Evolutionary conservation across 352 stramenopile genomes (phyloP).

Genomic region (Peronospora tabacina): DNA sequence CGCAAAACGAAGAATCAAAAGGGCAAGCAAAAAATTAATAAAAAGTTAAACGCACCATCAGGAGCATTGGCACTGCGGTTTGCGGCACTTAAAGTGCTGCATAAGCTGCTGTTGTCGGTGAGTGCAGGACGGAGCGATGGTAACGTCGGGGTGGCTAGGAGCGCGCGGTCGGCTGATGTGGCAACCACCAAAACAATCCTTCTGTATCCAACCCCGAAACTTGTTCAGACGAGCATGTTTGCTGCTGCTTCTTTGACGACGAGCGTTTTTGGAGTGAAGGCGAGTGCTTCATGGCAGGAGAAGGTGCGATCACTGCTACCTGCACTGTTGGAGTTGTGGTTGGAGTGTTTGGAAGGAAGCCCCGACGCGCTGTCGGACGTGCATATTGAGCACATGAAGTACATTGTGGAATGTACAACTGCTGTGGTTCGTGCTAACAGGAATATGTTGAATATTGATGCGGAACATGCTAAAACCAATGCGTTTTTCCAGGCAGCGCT

Average conservation of each 20-base stretch:
- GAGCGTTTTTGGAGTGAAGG: conserved; percentile 14
- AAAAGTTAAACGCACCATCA: conserved; percentile 38
- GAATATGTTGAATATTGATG: conserved; percentile 13
- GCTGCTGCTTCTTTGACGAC: conserved; percentile 12
- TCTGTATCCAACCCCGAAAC: conserved; percentile 37
- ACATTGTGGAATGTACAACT: conserved; percentile 63
- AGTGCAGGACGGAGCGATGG: conserved; percentile 11
- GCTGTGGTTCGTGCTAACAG: conserved; percentile 49
- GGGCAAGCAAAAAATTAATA: conserved; percentile 25
- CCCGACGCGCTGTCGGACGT: conserved; percentile 49
- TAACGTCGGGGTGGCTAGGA: not conserved
- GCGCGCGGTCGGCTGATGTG: conserved; percentile 15
- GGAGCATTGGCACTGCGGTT: conserved; percentile 52
- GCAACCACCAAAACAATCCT: conserved; percentile 38
- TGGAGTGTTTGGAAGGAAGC: conserved; percentile 58
- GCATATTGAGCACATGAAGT: conserved; percentile 66
- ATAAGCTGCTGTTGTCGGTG: conserved; percentile 54
- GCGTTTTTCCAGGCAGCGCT: conserved; percentile 32
- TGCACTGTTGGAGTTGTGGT: conserved; percentile 63
- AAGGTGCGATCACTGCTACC: conserved; percentile 54
- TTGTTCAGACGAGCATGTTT: conserved; percentile 32
- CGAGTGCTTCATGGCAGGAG: conserved; percentile 52
- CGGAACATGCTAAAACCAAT: conserved; percentile 19
- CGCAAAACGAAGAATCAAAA: conserved; percentile 14
- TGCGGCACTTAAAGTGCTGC: conserved; percentile 51